phyloP scores from a whole-genome alignment of 306 rosid genomes.

The Psophocarpus tetragonolobus region DNA sequence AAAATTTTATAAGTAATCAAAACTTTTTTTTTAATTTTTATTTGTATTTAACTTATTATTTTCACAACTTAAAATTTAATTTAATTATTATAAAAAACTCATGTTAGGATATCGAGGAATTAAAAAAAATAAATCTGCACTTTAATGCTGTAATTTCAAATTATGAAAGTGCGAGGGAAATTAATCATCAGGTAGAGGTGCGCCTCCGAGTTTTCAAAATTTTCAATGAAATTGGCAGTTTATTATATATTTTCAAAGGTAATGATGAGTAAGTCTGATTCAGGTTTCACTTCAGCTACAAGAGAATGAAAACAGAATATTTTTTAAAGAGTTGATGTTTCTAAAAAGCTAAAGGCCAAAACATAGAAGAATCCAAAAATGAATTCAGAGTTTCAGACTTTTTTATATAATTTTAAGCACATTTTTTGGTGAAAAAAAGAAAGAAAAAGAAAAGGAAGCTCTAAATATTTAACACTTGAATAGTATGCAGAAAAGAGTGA shows the following conservation, averaged over 20 bases:
- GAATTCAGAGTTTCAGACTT: neutral
- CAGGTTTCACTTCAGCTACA: neutral
- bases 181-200: neutral
- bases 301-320: neutral
- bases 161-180: neutral
- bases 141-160: neutral
- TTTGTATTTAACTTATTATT: too few species aligned
- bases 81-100: too few species aligned
- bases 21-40: too few species aligned
- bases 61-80: too few species aligned
- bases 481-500: neutral
- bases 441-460: too few species aligned
- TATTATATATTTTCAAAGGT: neutral
- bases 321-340: neutral
- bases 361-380: neutral
- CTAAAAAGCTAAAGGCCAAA: neutral
- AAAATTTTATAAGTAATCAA: too few species aligned
- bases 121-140: too few species aligned
- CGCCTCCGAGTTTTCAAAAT: constrained; percentile 29
- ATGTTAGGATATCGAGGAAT: too few species aligned
- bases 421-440: too few species aligned
- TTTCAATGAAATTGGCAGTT: neutral
- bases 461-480: neutral
- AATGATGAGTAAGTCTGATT: neutral
- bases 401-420: neutral